phyloP scores from a whole-genome alignment of 768 basidiomycete species.

The Strobilomyces dryophilus region DNA sequence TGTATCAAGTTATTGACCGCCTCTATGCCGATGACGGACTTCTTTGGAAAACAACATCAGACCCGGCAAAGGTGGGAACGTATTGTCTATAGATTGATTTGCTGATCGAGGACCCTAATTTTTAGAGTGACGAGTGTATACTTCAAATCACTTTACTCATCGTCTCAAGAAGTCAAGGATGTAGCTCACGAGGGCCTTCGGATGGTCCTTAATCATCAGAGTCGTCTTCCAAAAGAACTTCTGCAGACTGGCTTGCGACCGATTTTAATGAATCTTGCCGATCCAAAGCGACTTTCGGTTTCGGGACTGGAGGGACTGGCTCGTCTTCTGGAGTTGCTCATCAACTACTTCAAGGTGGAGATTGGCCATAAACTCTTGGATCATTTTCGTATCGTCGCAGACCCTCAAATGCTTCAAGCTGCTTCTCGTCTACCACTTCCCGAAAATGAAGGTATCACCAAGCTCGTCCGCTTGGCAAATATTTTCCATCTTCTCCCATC shows the following conservation, averaged over 20 bases:
- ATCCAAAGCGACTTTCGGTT: slow-evolving; percentile 90
- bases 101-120: slow-evolving; percentile 4
- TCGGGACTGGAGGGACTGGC: slow-evolving; percentile 92
- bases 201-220: slow-evolving; percentile 85
- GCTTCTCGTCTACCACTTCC: slow-evolving; percentile 76
- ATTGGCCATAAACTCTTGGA: slow-evolving; percentile 97
- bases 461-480: slow-evolving; percentile 92
- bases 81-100: not conserved
- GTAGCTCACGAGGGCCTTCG: slow-evolving; percentile 92
- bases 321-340: slow-evolving; percentile 86
- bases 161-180: slow-evolving; percentile 86
- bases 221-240: slow-evolving; percentile 89
- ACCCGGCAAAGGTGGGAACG: slow-evolving; percentile 74
- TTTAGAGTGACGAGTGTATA: slow-evolving; percentile 88
- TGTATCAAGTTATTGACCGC: slow-evolving; percentile 92
- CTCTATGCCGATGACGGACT: slow-evolving; percentile 92
- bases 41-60: slow-evolving; percentile 79
- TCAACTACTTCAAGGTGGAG: slow-evolving; percentile 99
- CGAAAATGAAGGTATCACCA: slow-evolving; percentile 88
- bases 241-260: slow-evolving; percentile 93
- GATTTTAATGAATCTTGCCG: slow-evolving; percentile 96
- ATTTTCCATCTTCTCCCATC: slow-evolving; percentile 96
- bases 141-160: slow-evolving; percentile 97
- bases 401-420: slow-evolving; percentile 76
- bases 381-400: slow-evolving; percentile 90